Evolutionary conservation across 1,284 basidiomycete genomes (phyloP).

Genomic region (Puccinia triticina): DNA sequence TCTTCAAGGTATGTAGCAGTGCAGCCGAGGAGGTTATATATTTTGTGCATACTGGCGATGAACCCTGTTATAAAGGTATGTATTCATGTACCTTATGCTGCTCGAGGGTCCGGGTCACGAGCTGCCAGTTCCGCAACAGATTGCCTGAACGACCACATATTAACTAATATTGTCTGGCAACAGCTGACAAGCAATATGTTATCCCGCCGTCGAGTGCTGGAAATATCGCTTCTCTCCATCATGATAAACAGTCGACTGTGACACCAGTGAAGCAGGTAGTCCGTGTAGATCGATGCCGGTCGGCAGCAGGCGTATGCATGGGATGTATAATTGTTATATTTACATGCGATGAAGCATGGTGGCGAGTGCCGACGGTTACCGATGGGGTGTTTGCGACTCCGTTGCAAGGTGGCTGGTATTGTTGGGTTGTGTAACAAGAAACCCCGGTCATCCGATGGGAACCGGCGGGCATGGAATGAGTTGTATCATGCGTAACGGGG

Average conservation of each 20-base stretch:
- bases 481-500: background rate
- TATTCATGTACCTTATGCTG: too few relatives aligned
- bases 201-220: too few relatives aligned
- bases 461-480: background rate
- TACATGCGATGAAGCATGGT: background rate
- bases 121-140: background rate
- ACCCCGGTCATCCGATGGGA: background rate
- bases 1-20: background rate
- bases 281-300: background rate
- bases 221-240: too few relatives aligned
- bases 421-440: background rate
- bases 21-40: background rate
- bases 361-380: slow-evolving; percentile 21
- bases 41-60: background rate
- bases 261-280: background rate
- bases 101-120: background rate
- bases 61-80: background rate
- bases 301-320: background rate
- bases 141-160: background rate
- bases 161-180: background rate
- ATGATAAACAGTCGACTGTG: too few relatives aligned
- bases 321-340: background rate
- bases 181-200: too few relatives aligned
- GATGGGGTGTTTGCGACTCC: background rate
- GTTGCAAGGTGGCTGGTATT: background rate